A percentile compares a stretch with the other conserved stretches of the same genome.
Evolutionary conservation across 2,329 filamentous ascomycete species (phyloP).

Genomic region (Trichoderma atrobrunneum): DNA sequence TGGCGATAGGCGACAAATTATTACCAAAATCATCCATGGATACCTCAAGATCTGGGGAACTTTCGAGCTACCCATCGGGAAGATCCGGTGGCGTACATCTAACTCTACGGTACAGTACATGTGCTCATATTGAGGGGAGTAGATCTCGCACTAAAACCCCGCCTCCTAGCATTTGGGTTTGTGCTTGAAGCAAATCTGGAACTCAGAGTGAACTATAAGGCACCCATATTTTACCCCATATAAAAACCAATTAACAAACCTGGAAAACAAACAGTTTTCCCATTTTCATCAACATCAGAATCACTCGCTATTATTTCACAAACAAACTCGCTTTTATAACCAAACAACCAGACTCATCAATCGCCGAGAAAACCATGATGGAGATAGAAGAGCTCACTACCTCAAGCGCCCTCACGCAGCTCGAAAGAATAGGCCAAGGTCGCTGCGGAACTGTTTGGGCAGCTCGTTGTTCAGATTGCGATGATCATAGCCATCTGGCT

Average conservation of each 20-base stretch:
- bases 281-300: not conserved
- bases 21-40: not conserved
- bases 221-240: not conserved
- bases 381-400: not conserved
- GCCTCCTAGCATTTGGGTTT: not conserved
- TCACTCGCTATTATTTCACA: not conserved
- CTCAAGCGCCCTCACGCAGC: not conserved
- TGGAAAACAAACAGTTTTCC: not conserved
- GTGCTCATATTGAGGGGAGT: no score
- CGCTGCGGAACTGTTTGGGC: slow-evolving; percentile 21
- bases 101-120: not conserved
- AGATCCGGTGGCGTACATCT: not conserved
- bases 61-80: not conserved
- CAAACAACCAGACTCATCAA: no score
- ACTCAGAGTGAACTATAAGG: no score
- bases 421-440: slow-evolving; percentile 23
- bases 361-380: not conserved
- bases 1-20: not conserved
- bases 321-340: no score
- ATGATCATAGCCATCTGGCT: slow-evolving; percentile 7
- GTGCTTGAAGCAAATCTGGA: not conserved
- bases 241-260: not conserved
- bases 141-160: not conserved
- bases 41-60: not conserved
- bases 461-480: not conserved